Percentiles rank a stretch among this genome's conserved stretches.
phyloP scores from a whole-genome alignment of 352 stramenopile genomes.

The Elongisporangium senticosum region DNA sequence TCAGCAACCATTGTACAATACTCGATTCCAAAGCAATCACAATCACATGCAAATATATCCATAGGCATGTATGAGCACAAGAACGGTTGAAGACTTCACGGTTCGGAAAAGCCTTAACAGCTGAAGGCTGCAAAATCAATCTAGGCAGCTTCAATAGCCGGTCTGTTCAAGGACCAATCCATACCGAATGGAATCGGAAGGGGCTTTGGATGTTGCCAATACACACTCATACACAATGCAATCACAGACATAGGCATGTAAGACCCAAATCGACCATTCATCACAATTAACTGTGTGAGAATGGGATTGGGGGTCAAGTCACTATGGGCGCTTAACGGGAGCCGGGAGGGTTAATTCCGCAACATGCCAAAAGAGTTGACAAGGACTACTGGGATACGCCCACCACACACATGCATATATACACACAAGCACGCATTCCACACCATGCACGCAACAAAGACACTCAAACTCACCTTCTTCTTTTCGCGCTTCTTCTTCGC shows the following conservation, averaged over 20 bases:
- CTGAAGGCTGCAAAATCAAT: slow-evolving; percentile 86
- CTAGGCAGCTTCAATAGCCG: slow-evolving; percentile 88
- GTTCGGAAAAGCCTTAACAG: slow-evolving; percentile 71
- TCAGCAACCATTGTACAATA: not conserved
- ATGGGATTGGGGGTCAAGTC: slow-evolving; percentile 51
- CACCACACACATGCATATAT: slow-evolving; percentile 19
- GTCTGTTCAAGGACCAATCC: slow-evolving; percentile 90
- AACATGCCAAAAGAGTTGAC: slow-evolving; percentile 78
- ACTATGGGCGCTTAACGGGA: slow-evolving; percentile 86
- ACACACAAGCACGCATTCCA: slow-evolving; percentile 15
- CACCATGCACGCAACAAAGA: slow-evolving; percentile 14
- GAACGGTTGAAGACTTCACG: slow-evolving; percentile 82
- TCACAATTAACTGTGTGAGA: slow-evolving; percentile 34
- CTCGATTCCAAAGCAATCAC: slow-evolving; percentile 2
- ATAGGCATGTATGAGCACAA: slow-evolving; percentile 81
- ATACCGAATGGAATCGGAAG: slow-evolving; percentile 70
- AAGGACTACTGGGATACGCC: slow-evolving; percentile 88
- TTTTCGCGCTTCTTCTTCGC: slow-evolving; percentile 89
- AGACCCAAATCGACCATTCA: slow-evolving; percentile 70
- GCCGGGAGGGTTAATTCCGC: slow-evolving; percentile 87
- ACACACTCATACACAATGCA: slow-evolving; percentile 19
- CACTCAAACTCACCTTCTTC: slow-evolving; percentile 70
- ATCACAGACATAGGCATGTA: slow-evolving; percentile 29
- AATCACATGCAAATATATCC: slow-evolving; percentile 12
- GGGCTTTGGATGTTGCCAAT: slow-evolving; percentile 83